A percentile compares a stretch with the other conserved stretches of the same genome.
These are phyloP conservation scores for Odonthalia washingtoniensis DNA, from an alignment of 31 red algal genomes.

Conservation along the genomic window DNA sequence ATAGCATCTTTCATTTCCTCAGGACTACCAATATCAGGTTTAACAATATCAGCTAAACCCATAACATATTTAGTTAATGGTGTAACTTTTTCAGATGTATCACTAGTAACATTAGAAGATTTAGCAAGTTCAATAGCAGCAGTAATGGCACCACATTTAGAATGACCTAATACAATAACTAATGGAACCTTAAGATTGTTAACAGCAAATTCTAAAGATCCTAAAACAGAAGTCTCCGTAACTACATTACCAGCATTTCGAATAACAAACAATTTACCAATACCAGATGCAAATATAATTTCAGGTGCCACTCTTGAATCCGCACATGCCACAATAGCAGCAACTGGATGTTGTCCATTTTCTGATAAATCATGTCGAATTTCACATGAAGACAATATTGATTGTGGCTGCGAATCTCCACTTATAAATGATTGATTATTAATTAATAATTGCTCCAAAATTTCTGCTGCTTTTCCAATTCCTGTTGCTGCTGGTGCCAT, in stretches of 20 bases:
- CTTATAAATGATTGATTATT: not conserved
- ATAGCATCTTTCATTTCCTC: not conserved
- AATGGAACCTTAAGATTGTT: constrained; percentile 29
- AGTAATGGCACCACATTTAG: constrained; percentile 76
- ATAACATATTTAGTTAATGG: constrained; percentile 1
- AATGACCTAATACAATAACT: constrained; percentile 85
- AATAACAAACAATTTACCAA: constrained; percentile 82
- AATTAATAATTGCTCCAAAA: not conserved
- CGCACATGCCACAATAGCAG: constrained; percentile 69
- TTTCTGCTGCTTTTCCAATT: not conserved
- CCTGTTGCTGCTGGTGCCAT: not conserved
- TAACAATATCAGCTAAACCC: constrained; percentile 29
- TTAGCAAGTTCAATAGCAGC: not conserved
- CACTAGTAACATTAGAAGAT: not conserved
- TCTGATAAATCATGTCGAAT: not conserved
- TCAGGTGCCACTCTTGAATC: constrained; percentile 80
- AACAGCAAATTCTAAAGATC: constrained; percentile 79
- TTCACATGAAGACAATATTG: not conserved
- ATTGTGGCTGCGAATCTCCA: not conserved
- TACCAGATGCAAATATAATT: constrained; percentile 58
- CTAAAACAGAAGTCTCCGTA: constrained; percentile 44
- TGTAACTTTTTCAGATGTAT: not conserved
- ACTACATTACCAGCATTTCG: constrained; percentile 77
- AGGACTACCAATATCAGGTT: not conserved
- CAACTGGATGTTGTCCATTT: constrained; percentile 53